phyloP scores from a whole-genome alignment of 495 filamentous ascomycete species.

The Tuber magnatum region DNA sequence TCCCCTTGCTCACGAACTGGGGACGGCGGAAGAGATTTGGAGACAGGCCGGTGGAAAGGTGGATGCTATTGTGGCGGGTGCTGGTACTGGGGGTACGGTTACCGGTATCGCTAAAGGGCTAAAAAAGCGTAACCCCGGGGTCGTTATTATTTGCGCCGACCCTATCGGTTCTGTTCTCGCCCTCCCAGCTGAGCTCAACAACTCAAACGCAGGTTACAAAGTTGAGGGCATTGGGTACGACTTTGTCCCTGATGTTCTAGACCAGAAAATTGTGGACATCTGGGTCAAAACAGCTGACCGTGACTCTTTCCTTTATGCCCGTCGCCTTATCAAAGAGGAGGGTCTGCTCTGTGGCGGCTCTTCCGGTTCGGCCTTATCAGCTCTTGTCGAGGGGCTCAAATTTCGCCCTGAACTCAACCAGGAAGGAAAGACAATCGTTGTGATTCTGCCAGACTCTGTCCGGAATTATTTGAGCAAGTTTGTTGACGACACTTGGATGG shows the following conservation, averaged over 20 bases:
- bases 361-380: conserved; percentile 86
- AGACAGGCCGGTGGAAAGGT: conserved; percentile 77
- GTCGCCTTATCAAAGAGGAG: conserved; percentile 87
- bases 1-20: conserved; percentile 85
- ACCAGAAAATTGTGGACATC: conserved; percentile 70
- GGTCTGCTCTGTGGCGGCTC: conserved; percentile 90
- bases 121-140: conserved; percentile 70
- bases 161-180: conserved; percentile 84
- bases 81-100: conserved; percentile 92
- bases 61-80: conserved; percentile 80
- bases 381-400: conserved; percentile 69
- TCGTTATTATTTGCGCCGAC: conserved; percentile 87
- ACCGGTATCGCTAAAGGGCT: conserved; percentile 81
- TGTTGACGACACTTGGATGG: conserved; percentile 96
- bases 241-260: conserved; percentile 90
- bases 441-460: conserved; percentile 90
- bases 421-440: conserved; percentile 58
- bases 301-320: conserved; percentile 81
- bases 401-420: conserved; percentile 49
- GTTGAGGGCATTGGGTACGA: conserved; percentile 99
- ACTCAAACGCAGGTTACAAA: conserved; percentile 78
- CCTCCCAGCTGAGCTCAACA: conserved; percentile 67
- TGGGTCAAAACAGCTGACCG: conserved; percentile 98
- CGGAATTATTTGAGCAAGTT: conserved; percentile 98
- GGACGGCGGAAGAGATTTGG: conserved; percentile 97